phyloP scores from a whole-genome alignment of 257 asterid genomes.

The Rehmannia glutinosa region DNA sequence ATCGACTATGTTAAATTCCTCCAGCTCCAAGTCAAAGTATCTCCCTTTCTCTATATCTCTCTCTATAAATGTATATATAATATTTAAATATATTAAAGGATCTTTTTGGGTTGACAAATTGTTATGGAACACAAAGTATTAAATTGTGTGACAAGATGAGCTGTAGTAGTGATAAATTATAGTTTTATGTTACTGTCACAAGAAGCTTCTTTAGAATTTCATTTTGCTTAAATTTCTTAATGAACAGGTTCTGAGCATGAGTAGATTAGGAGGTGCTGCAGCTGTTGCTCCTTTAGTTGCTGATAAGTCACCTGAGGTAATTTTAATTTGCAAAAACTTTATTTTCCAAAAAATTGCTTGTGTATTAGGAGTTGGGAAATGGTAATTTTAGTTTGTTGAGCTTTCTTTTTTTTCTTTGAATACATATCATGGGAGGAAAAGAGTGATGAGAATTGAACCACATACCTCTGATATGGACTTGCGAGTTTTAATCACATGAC shows the following conservation, averaged over 20 bases:
- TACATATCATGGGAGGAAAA: too few species aligned
- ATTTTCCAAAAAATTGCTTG: neutral
- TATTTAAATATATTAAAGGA: slow-evolving; percentile 9
- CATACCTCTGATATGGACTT: too few species aligned
- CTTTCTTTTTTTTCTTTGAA: too few species aligned
- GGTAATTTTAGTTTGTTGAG: neutral
- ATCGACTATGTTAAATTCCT: slow-evolving; percentile 97
- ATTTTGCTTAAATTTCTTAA: neutral
- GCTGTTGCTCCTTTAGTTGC: slow-evolving; percentile 69
- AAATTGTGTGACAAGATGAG: slow-evolving; percentile 19
- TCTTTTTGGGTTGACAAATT: slow-evolving; percentile 43
- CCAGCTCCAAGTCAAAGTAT: slow-evolving; percentile 99
- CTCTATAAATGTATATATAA: neutral
- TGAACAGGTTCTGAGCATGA: slow-evolving; percentile 80
- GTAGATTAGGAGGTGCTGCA: slow-evolving; percentile 91
- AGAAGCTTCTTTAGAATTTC: neutral
- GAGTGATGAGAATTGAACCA: too few species aligned
- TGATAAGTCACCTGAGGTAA: slow-evolving; percentile 68
- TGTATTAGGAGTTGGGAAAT: too few species aligned
- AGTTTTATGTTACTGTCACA: neutral
- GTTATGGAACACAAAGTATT: slow-evolving; percentile 1
- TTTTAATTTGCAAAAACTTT: neutral
- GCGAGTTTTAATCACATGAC: too few species aligned
- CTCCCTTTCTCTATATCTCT: slow-evolving; percentile 3
- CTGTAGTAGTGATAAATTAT: slow-evolving; percentile 6